A percentile compares a stretch with the other conserved stretches of the same genome.
Evolutionary conservation across 1,284 basidiomycete species (phyloP).

Genomic region (Ganoderma lucidum): DNA sequence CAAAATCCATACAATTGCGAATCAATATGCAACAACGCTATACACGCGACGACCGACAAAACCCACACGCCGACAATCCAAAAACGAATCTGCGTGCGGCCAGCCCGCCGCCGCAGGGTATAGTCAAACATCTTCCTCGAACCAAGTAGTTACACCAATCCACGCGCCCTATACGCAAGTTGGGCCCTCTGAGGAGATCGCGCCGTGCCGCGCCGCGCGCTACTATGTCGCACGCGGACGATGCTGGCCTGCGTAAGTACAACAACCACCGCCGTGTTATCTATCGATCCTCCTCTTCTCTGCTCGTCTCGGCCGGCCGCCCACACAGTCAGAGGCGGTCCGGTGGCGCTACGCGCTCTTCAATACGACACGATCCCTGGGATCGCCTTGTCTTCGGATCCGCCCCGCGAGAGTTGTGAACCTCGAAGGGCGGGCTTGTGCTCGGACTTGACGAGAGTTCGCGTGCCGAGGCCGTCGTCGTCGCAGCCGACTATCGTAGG

Average conservation of each 20-base stretch:
- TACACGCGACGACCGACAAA: constrained; percentile 7
- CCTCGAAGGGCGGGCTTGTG: constrained; percentile 7
- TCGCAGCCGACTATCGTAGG: constrained; percentile 31
- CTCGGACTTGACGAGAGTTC: constrained; percentile 3
- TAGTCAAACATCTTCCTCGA: background rate
- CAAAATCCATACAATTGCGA: constrained; percentile 19
- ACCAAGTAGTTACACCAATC: constrained; percentile 1
- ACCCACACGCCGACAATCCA: constrained; percentile 6
- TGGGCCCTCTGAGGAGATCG: background rate
- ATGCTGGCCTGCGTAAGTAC: background rate
- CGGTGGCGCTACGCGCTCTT: constrained; percentile 40
- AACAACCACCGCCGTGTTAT: background rate
- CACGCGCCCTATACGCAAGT: background rate
- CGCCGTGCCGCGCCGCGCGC: background rate
- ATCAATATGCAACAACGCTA: constrained; percentile 13
- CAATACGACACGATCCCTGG: constrained; percentile 26
- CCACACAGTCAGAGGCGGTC: constrained; percentile 15
- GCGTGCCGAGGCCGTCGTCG: constrained; percentile 11
- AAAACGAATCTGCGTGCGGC: constrained; percentile 5
- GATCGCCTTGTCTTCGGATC: constrained; percentile 30
- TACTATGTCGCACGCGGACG: background rate
- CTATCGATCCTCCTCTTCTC: constrained; percentile 17
- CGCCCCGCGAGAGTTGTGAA: constrained; percentile 18
- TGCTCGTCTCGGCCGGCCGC: constrained; percentile 23
- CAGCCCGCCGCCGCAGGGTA: constrained; percentile 6